A percentile compares a stretch with the other conserved stretches of the same genome.
phyloP scores from a whole-genome alignment of 257 asterid species.

The Anisodus tanguticus region DNA sequence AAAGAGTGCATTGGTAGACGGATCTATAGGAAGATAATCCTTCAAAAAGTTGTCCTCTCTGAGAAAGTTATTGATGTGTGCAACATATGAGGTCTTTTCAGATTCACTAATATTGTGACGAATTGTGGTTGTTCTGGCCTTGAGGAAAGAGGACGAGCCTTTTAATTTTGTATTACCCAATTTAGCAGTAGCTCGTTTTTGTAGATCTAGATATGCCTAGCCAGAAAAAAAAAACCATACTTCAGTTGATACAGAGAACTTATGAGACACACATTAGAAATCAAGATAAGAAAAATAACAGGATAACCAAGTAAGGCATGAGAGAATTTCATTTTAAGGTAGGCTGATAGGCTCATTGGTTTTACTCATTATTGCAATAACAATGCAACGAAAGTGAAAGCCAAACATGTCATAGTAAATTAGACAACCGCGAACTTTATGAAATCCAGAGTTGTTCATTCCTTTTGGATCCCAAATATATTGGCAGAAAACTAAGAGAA shows the following conservation, averaged over 20 bases:
- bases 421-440: background rate
- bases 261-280: background rate
- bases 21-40: conserved; percentile 86
- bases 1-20: conserved; percentile 70
- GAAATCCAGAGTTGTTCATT: background rate
- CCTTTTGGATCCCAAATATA: background rate
- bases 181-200: conserved; percentile 52
- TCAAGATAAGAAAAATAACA: background rate
- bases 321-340: background rate
- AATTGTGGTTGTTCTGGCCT: conserved; percentile 78
- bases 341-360: background rate
- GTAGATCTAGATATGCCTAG: conserved; percentile 61
- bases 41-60: conserved; percentile 67
- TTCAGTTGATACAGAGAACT: background rate
- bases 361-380: background rate
- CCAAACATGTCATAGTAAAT: conserved; percentile 2
- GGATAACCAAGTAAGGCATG: background rate
- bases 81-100: conserved; percentile 73
- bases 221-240: conserved; percentile 8
- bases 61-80: conserved; percentile 82
- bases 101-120: conserved; percentile 90
- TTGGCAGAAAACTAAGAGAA: background rate
- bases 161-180: conserved; percentile 45
- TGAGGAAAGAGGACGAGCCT: conserved; percentile 76
- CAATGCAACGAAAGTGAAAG: background rate